phyloP scores from a whole-genome alignment of 2,329 filamentous ascomycete species.

The Zymoseptoria brevis region DNA sequence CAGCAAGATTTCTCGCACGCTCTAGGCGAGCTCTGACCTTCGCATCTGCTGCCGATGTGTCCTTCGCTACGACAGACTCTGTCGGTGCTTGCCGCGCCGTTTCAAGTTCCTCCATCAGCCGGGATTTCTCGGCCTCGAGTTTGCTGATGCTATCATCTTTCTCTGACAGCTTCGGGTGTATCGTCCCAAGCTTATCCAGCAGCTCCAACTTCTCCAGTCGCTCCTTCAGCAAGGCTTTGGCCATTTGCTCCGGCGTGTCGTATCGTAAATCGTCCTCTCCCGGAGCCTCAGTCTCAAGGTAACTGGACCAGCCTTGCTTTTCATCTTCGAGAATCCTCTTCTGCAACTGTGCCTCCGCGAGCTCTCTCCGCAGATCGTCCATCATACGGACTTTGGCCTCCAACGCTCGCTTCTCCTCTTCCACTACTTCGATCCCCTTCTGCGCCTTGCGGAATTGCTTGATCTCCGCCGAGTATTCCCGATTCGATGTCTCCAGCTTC shows the following conservation, averaged over 20 bases:
- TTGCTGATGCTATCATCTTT: constrained; percentile 67
- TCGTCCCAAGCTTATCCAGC: constrained; percentile 68
- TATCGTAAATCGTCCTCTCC: constrained; percentile 62
- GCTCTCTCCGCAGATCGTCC: constrained; percentile 63
- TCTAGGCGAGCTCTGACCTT: constrained; percentile 69
- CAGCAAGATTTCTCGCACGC: constrained; percentile 72
- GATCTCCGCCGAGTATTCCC: constrained; percentile 71
- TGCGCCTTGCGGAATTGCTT: constrained; percentile 72
- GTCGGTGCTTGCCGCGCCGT: constrained; percentile 45
- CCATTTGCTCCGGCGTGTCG: constrained; percentile 79
- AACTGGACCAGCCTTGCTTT: constrained; percentile 74
- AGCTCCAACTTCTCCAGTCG: constrained; percentile 70
- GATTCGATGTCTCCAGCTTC: constrained; percentile 68
- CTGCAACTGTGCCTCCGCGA: constrained; percentile 72
- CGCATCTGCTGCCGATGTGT: constrained; percentile 44
- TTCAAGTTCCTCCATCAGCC: constrained; percentile 61
- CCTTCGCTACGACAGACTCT: neutral
- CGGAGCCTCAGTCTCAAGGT: constrained; percentile 62
- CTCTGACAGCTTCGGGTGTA: constrained; percentile 70
- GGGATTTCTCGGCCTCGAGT: constrained; percentile 61
- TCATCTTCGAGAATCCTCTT: constrained; percentile 85
- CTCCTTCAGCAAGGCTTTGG: constrained; percentile 74
- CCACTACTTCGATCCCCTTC: constrained; percentile 84
- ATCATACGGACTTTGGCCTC: constrained; percentile 70
- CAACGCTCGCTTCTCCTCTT: constrained; percentile 85